Evolutionary conservation across 2,329 filamentous ascomycete species (phyloP).

Genomic region (Aspergillus brunneoviolaceus): DNA sequence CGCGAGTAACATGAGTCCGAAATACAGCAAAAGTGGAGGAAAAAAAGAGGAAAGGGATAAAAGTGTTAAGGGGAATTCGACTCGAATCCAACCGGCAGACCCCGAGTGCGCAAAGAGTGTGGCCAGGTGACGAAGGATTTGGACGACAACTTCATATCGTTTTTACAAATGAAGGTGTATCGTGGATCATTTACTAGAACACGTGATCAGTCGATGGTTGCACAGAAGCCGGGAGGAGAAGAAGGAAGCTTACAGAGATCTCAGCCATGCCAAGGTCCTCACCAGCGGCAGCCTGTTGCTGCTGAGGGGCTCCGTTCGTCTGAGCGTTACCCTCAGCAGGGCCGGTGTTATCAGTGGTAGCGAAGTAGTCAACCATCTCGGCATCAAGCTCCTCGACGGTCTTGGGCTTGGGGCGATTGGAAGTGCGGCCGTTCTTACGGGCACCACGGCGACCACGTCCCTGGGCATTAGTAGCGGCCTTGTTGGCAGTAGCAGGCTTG

Average conservation of each 20-base stretch:
- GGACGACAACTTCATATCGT: slow-evolving; percentile 9
- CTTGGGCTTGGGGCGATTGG: slow-evolving; percentile 73
- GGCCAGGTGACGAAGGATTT: slow-evolving; percentile 1
- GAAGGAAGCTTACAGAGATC: slow-evolving; percentile 48
- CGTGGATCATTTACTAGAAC: slow-evolving; percentile 18
- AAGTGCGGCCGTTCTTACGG: slow-evolving; percentile 53
- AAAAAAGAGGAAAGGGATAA: slow-evolving; percentile 6
- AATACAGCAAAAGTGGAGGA: background rate
- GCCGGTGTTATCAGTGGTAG: slow-evolving; percentile 40
- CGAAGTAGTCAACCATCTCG: slow-evolving; percentile 96
- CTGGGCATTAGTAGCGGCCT: slow-evolving; percentile 59
- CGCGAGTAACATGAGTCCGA: slow-evolving; percentile 8
- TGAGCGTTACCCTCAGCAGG: slow-evolving; percentile 46
- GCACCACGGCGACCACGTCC: slow-evolving; percentile 46
- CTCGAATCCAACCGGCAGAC: slow-evolving; percentile 10
- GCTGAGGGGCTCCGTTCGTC: slow-evolving; percentile 49
- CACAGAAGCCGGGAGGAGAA: too few relatives aligned
- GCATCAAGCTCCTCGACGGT: slow-evolving; percentile 92
- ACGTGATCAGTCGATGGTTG: background rate
- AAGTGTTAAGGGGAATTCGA: slow-evolving; percentile 6
- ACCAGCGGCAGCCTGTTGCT: slow-evolving; percentile 50
- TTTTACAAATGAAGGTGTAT: slow-evolving; percentile 9
- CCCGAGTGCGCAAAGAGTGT: slow-evolving; percentile 2
- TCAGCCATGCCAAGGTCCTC: slow-evolving; percentile 58
- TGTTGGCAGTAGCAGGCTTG: slow-evolving; percentile 76